Percentiles rank a stretch among this genome's conserved stretches.
These are phyloP conservation scores for Adansonia rubrostipa DNA, from an alignment of 441 rosid species.

Conservation along the genomic window DNA sequence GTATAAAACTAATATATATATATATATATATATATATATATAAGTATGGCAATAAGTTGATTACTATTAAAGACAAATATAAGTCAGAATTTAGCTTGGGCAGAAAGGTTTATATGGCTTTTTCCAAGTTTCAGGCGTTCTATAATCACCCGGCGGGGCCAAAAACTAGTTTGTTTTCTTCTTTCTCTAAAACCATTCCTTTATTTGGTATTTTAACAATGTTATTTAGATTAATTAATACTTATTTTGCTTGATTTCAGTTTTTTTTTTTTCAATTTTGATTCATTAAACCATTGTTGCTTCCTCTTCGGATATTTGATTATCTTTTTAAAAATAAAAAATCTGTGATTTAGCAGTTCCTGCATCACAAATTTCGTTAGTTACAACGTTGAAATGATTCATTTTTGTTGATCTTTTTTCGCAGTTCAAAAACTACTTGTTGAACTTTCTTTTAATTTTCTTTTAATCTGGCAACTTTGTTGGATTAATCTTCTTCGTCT, in stretches of 20 bases:
- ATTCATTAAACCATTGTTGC: neutral
- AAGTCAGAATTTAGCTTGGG: neutral
- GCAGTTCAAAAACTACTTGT: no score
- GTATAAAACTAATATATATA: neutral
- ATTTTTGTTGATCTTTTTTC: no score
- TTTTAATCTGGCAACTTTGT: neutral
- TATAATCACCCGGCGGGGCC: constrained; percentile 87
- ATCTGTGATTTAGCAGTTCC: neutral
- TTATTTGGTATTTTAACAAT: neutral
- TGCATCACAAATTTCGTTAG: neutral
- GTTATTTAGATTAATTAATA: neutral
- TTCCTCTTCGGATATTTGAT: neutral
- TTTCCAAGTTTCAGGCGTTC: constrained; percentile 59
- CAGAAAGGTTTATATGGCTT: constrained; percentile 32
- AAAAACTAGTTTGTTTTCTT: constrained; percentile 58
- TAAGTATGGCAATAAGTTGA: neutral
- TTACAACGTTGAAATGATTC: no score
- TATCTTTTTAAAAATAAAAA: neutral
- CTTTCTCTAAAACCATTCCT: neutral
- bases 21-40: neutral
- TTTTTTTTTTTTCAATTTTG: neutral
- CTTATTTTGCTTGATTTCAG: neutral
- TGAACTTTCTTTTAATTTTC: neutral
- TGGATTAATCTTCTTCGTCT: neutral
- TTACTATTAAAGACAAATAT: neutral